phyloP scores from a whole-genome alignment of 1,284 basidiomycete genomes.

The Malassezia restricta region DNA sequence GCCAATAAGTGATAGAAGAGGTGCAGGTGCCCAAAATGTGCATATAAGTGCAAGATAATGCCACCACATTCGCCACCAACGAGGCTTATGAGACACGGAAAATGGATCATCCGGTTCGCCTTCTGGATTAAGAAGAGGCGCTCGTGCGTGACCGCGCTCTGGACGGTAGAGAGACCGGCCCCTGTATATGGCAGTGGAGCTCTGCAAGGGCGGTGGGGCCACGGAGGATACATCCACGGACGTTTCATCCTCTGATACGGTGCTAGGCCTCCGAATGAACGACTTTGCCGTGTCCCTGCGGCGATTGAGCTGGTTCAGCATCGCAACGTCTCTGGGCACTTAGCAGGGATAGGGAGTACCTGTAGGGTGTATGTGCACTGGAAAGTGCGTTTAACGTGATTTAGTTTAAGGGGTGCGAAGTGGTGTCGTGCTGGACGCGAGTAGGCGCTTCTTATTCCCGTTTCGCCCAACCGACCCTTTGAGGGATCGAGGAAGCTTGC shows the following conservation, averaged over 20 bases:
- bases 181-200: constrained; percentile 36
- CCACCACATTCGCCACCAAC: constrained; percentile 11
- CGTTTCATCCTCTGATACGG: constrained; percentile 18
- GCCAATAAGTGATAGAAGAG: constrained; percentile 46
- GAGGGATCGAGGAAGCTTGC: no score
- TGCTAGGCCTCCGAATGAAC: constrained; percentile 35
- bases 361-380: no score
- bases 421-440: no score
- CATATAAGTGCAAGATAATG: constrained; percentile 9
- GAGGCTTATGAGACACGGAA: neutral
- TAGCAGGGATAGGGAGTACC: no score
- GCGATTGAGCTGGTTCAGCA: constrained; percentile 13
- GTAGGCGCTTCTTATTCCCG: no score
- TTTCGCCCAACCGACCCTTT: no score
- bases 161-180: constrained; percentile 60
- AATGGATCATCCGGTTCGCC: constrained; percentile 14
- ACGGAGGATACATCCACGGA: constrained; percentile 34
- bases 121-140: constrained; percentile 57
- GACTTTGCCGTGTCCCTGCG: constrained; percentile 23
- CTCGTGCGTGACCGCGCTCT: constrained; percentile 53
- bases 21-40: constrained; percentile 42
- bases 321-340: neutral
- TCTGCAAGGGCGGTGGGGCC: constrained; percentile 41
- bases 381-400: no score
- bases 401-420: no score